A percentile compares a stretch with the other conserved stretches of the same genome.
phyloP scores from a whole-genome alignment of 2,329 filamentous ascomycete species.

The Hawksworthiomyces lignivorus region DNA sequence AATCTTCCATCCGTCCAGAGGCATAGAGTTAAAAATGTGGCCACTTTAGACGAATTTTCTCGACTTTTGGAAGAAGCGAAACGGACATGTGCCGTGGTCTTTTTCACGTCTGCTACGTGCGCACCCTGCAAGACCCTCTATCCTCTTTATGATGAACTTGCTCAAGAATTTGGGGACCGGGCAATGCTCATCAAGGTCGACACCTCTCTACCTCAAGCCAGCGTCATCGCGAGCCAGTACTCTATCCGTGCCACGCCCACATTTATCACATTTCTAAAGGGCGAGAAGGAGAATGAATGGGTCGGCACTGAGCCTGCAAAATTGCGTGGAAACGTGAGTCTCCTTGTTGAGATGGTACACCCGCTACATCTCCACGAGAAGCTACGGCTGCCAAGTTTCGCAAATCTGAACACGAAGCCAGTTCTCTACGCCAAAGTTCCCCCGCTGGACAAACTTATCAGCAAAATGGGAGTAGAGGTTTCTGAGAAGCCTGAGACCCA shows the following conservation, averaged over 20 bases:
- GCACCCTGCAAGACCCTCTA: conserved; percentile 78
- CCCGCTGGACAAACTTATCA: conserved; percentile 71
- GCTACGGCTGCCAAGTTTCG: conserved; percentile 63
- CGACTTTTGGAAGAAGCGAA: conserved; percentile 50
- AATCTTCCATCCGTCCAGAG: background rate
- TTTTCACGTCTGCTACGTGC: conserved; percentile 88
- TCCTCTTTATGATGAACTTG: conserved; percentile 72
- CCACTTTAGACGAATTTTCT: conserved; percentile 43
- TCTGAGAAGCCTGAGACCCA: conserved; percentile 50
- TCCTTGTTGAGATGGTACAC: conserved; percentile 67
- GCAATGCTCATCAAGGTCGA: conserved; percentile 78
- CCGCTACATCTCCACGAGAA: conserved; percentile 68
- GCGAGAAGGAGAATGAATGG: conserved; percentile 73
- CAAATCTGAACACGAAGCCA: conserved; percentile 54
- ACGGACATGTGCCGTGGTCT: conserved; percentile 68
- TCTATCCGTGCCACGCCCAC: conserved; percentile 73
- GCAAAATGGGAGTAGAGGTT: conserved; percentile 57
- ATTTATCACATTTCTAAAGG: conserved; percentile 76
- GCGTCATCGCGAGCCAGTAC: conserved; percentile 57
- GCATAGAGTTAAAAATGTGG: background rate
- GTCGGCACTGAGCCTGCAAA: conserved; percentile 62
- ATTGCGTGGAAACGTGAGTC: conserved; percentile 62
- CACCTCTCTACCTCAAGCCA: conserved; percentile 48
- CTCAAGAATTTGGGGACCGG: conserved; percentile 60
- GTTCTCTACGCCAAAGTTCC: conserved; percentile 72